Percentiles rank a stretch among this genome's conserved stretches.
Conservation (phyloP, 306 rosid species). For the Mimosa pudica region DNA sequence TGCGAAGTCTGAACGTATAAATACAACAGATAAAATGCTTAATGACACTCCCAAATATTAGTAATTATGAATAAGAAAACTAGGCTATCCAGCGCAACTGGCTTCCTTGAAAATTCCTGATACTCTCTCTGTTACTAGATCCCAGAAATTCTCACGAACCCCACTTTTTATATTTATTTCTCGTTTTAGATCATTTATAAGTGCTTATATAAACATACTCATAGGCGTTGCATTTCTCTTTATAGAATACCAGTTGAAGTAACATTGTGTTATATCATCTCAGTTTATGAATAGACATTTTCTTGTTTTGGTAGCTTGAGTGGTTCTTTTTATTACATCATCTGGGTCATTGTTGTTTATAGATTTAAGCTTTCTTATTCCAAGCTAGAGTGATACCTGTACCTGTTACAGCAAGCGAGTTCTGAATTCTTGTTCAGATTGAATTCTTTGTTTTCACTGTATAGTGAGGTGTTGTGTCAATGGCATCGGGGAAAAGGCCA, state of each 20-base stretch:
- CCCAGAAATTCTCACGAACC: background rate
- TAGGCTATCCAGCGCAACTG: too few relatives aligned
- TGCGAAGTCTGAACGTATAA: too few relatives aligned
- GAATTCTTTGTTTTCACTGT: background rate
- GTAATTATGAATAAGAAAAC: too few relatives aligned
- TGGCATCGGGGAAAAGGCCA: conserved; percentile 33
- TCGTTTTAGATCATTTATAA: too few relatives aligned
- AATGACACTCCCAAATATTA: too few relatives aligned
- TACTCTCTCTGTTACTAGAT: background rate
- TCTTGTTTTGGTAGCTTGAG: background rate
- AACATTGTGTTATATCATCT: background rate
- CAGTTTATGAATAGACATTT: background rate
- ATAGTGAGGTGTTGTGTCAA: too few relatives aligned
- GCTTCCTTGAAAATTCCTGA: background rate
- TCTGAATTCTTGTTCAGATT: background rate
- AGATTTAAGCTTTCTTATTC: background rate
- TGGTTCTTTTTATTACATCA: background rate
- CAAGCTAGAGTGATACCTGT: background rate
- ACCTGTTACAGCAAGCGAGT: background rate
- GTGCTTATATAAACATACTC: too few relatives aligned
- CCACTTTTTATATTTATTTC: background rate
- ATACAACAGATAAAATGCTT: background rate
- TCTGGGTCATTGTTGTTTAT: background rate
- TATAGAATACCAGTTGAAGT: background rate
- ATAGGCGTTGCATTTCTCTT: background rate